These are phyloP conservation scores for Anisogramma anomala DNA, from an alignment of 2,329 filamentous ascomycete species.

Conservation along the genomic window DNA sequence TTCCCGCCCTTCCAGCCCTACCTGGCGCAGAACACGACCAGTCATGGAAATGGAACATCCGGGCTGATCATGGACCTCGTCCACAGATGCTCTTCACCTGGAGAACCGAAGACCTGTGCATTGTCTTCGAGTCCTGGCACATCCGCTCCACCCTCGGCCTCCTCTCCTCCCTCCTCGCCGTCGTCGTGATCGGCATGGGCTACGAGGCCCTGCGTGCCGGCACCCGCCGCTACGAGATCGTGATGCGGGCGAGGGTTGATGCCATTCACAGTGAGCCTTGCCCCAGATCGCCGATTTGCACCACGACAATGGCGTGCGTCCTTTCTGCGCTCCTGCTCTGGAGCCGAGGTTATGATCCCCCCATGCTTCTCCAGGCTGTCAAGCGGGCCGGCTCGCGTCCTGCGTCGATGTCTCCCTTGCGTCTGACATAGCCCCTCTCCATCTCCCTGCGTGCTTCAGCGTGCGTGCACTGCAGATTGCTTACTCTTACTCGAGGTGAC, in stretches of 20 bases:
- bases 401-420: background rate
- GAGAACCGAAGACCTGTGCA: slow-evolving; percentile 87
- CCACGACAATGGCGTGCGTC: too few relatives aligned
- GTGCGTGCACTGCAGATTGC: slow-evolving; percentile 13
- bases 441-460: background rate
- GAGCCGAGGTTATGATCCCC: too few relatives aligned
- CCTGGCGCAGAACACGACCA: background rate
- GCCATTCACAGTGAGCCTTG: slow-evolving; percentile 40
- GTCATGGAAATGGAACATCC: background rate
- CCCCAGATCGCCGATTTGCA: too few relatives aligned
- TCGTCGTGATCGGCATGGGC: slow-evolving; percentile 75
- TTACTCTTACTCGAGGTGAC: slow-evolving; percentile 19
- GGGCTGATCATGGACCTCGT: slow-evolving; percentile 12
- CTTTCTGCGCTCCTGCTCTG: too few relatives aligned
- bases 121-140: slow-evolving; percentile 89
- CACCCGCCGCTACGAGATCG: slow-evolving; percentile 64
- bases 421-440: background rate
- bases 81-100: slow-evolving; percentile 93
- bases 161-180: slow-evolving; percentile 67
- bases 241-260: slow-evolving; percentile 36
- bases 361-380: too few relatives aligned
- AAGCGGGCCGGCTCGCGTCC: too few relatives aligned
- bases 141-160: slow-evolving; percentile 63
- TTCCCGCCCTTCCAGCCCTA: background rate
- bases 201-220: slow-evolving; percentile 80